Base-by-base conservation (phyloP, 495 filamentous ascomycete species). In the Peziza echinospora region DNA sequence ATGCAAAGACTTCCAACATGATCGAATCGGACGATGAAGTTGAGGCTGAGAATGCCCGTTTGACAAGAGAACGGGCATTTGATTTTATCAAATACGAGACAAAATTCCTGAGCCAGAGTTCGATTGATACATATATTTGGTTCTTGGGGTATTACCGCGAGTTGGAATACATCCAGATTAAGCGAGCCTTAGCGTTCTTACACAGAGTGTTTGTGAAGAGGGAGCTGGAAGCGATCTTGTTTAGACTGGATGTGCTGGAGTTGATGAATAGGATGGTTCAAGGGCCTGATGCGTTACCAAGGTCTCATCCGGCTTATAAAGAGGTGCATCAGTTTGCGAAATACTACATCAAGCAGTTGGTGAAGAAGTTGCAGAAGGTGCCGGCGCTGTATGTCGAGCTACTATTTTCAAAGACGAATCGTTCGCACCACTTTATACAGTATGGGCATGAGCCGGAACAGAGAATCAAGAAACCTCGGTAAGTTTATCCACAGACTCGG, bases 161-260 rank as follows among this genome's bases (percentile, higher is more conserved):
- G 49, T 68, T 99, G n/a, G 67, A 74, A 48, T 65, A 73, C 2
- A 67, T 75, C 34, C 91, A 96, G 59, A 65, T 94, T 43, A 99
- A 97, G 64, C 76, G 91, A 3, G 82, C 79, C 21, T 87, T 96
- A 63, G 82, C 89, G 7, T 96, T 89, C 54, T 87, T 99, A 62
- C 87, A 96, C 52, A 77, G 89, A 1, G 72, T 92, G 37, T 86
- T 84, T 4, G 94, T 94, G 69, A 96, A 94, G 63, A 77, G 84
- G 55, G 83, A 92, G 40, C 76, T 89, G 66, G 77, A 76, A 48
- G 77, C 92, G 10, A 69, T 94, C 62, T 70, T 99, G 2, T 93
- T 83, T 58, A 76, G 91, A 4, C 64, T 93, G 2, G 91, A 96
- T 54, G 91, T 93, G 11, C 73, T 99, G 47, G 75, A 77, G 30